Evolutionary conservation across 2,329 filamentous ascomycete species (phyloP).

Genomic region (Fusarium sp.): DNA sequence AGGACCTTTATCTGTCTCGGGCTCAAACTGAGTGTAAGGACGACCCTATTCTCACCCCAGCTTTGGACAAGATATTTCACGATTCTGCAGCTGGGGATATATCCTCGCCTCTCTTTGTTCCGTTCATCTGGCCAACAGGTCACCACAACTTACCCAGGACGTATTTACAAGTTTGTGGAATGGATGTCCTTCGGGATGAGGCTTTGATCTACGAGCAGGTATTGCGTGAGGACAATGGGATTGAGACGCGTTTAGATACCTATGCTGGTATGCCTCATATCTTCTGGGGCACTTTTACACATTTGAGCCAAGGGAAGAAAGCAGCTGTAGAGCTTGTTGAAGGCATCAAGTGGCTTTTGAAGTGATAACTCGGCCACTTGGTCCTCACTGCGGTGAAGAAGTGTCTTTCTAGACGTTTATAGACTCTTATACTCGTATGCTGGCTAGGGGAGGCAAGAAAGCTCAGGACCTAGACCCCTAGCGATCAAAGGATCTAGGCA

Average conservation of each 20-base stretch:
- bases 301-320: background rate
- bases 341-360: background rate
- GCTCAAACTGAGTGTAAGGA: background rate
- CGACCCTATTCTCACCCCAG: background rate
- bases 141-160: background rate
- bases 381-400: rapidly evolving
- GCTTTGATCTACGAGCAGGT: background rate
- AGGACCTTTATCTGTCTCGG: background rate
- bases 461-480: background rate
- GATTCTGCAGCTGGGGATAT: background rate
- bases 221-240: background rate
- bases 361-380: rapidly evolving
- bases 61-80: background rate
- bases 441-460: background rate
- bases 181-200: background rate
- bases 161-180: background rate
- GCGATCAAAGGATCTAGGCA: background rate
- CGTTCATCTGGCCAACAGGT: background rate
- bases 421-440: too few species aligned
- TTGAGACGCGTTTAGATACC: background rate
- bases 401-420: rapidly evolving
- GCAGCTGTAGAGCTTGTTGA: background rate
- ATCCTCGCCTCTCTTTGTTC: background rate
- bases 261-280: slow-evolving; percentile 4
- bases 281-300: background rate